These are phyloP conservation scores for Dillenia turbinata DNA, from an alignment of 164 flowering plant species.

Conservation along the genomic window DNA sequence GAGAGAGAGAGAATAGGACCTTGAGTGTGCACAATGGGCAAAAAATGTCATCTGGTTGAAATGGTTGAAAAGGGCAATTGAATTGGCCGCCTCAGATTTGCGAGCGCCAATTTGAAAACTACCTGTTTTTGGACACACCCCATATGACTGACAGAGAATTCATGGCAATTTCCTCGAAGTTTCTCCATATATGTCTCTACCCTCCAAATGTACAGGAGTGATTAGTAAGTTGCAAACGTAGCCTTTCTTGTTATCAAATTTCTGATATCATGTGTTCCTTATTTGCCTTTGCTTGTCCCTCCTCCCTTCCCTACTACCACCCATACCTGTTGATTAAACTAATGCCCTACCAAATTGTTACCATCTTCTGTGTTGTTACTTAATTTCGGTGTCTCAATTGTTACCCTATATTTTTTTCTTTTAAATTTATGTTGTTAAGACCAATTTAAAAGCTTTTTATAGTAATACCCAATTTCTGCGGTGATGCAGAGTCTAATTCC, in stretches of 20 bases:
- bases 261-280: not conserved
- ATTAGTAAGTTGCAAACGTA: constrained; percentile 31
- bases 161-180: constrained; percentile 7
- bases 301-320: no score
- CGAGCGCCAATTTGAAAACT: constrained; percentile 21
- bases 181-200: constrained; percentile 19
- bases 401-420: no score
- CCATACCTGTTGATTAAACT: not conserved
- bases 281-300: no score
- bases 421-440: no score
- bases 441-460: no score
- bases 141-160: constrained; percentile 9
- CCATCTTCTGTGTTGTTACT: not conserved
- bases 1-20: no score
- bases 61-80: not conserved
- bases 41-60: constrained; percentile 16
- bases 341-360: not conserved
- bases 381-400: no score
- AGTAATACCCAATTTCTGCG: no score
- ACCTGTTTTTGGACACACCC: constrained; percentile 28
- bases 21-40: no score
- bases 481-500: no score
- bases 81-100: constrained; percentile 22
- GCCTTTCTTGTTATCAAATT: constrained; percentile 19
- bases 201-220: constrained; percentile 25